Percentiles rank a stretch among this genome's conserved stretches.
Conservation (phyloP, 768 basidiomycete species). For the Antrodiella citrinella region DNA sequence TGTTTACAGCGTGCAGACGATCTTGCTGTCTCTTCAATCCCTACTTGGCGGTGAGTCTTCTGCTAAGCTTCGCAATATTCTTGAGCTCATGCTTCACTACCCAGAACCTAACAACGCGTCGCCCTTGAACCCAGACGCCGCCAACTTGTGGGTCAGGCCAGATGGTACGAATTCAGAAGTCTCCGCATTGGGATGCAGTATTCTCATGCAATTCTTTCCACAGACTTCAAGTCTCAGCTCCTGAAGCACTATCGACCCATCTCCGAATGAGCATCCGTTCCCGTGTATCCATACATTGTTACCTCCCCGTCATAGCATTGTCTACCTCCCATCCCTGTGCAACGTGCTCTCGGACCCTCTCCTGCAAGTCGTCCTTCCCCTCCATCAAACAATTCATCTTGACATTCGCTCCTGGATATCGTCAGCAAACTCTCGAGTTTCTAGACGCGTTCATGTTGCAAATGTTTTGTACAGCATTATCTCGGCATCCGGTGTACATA, state of each 20-base stretch:
- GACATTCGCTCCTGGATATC: not conserved
- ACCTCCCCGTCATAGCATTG: not conserved
- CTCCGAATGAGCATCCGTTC: slow-evolving; percentile 18
- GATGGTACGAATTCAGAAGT: slow-evolving; percentile 47
- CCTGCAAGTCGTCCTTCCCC: not conserved
- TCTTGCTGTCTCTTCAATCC: slow-evolving; percentile 81
- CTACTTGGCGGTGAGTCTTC: slow-evolving; percentile 88
- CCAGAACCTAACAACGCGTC: slow-evolving; percentile 91
- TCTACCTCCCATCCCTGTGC: not conserved
- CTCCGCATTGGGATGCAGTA: too few relatives aligned
- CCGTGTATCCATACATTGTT: slow-evolving; percentile 2
- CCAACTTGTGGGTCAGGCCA: slow-evolving; percentile 69
- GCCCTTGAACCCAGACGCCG: slow-evolving; percentile 82
- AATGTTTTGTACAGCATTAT: not conserved
- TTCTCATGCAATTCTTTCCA: slow-evolving; percentile 2
- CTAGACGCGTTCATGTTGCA: not conserved
- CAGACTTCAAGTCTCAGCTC: slow-evolving; percentile 67
- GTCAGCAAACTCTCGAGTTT: not conserved
- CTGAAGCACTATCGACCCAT: slow-evolving; percentile 64
- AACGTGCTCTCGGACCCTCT: slow-evolving; percentile 9
- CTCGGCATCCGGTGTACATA: not conserved
- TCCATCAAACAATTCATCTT: not conserved
- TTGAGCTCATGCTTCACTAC: not conserved
- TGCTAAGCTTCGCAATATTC: slow-evolving; percentile 17
- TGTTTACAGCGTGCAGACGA: slow-evolving; percentile 86